Evolutionary conservation across 331 rosid genomes (phyloP).

Genomic region (Telfairia occidentalis): DNA sequence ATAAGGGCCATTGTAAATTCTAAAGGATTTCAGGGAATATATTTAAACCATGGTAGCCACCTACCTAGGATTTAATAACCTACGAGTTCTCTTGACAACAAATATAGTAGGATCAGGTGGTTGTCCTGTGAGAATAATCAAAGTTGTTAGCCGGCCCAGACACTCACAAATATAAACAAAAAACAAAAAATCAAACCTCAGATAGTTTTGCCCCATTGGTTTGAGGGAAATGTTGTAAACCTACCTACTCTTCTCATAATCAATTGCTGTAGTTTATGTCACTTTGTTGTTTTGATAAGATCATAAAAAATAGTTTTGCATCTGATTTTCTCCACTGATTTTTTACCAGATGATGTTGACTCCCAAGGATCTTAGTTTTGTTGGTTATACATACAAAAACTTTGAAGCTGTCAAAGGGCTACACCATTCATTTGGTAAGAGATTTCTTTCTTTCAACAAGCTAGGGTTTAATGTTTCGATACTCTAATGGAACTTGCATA

Average conservation of each 20-base stretch:
- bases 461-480: background rate
- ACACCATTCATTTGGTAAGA: constrained; percentile 45
- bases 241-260: background rate
- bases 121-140: too few relatives aligned
- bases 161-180: too few relatives aligned
- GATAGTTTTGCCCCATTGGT: background rate
- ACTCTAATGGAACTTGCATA: background rate
- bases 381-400: constrained; percentile 91
- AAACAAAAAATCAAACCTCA: too few relatives aligned
- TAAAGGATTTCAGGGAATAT: too few relatives aligned
- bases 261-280: background rate
- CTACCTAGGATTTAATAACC: too few relatives aligned
- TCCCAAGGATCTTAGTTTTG: constrained; percentile 84
- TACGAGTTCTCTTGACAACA: too few relatives aligned
- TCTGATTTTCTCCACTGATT: constrained; percentile 1
- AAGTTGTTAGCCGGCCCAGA: too few relatives aligned
- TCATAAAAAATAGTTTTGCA: background rate
- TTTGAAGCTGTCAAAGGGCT: constrained; percentile 78
- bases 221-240: background rate
- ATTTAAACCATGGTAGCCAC: too few relatives aligned
- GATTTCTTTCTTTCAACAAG: background rate
- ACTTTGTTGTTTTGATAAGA: constrained; percentile 4
- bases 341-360: constrained; percentile 53
- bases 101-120: too few relatives aligned
- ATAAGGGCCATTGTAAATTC: too few relatives aligned